phyloP scores from a whole-genome alignment of 108 stramenopile species.

The Cyclotella kingstonii region DNA sequence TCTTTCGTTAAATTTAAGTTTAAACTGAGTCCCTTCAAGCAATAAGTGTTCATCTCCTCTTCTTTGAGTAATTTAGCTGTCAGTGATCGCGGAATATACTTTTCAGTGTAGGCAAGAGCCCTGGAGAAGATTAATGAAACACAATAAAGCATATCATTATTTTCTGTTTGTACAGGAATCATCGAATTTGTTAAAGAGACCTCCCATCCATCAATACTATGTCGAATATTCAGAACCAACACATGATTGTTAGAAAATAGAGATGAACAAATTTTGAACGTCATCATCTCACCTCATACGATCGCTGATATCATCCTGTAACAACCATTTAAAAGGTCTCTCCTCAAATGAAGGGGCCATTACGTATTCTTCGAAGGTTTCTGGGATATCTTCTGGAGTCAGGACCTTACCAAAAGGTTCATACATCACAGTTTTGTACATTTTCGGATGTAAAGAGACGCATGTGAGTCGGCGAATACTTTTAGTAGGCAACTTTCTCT shows the following conservation, averaged over 20 bases:
- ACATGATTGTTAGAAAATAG: no score
- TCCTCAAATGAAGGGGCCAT: constrained; percentile 49
- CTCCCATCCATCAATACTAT: constrained; percentile 75
- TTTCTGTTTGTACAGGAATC: constrained; percentile 54
- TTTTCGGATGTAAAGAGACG: constrained; percentile 22
- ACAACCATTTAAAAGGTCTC: constrained; percentile 43
- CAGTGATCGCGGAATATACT: not conserved
- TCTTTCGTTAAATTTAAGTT: not conserved
- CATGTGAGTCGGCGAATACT: constrained; percentile 63
- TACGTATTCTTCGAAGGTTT: constrained; percentile 76
- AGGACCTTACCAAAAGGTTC: constrained; percentile 26
- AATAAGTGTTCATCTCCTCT: constrained; percentile 14
- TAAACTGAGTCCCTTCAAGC: no score
- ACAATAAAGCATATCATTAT: constrained; percentile 61
- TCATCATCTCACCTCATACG: constrained; percentile 30
- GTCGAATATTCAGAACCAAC: constrained; percentile 2
- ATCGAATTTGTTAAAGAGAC: constrained; percentile 70
- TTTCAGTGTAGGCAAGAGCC: not conserved
- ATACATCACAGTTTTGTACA: not conserved
- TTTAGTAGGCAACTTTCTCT: constrained; percentile 29
- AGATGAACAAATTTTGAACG: no score
- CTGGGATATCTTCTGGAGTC: constrained; percentile 39
- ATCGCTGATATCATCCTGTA: constrained; percentile 7
- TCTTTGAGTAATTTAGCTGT: not conserved
- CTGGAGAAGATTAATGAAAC: constrained; percentile 70